Evolutionary conservation across 2,329 filamentous ascomycete species (phyloP).

Genomic region (Fusarium pininemorale): DNA sequence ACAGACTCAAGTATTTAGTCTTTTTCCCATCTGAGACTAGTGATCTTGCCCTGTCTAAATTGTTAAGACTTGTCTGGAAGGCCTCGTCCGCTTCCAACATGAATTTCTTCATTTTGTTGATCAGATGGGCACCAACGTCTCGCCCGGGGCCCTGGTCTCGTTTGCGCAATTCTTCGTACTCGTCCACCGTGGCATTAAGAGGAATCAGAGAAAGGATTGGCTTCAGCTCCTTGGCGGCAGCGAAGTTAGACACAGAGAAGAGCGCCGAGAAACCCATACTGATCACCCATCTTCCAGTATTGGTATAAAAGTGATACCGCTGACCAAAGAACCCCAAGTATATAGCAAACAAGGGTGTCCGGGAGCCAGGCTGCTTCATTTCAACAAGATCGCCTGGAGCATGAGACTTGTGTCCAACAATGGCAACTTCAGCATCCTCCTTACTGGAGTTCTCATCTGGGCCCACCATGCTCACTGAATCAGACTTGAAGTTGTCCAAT

Average conservation of each 20-base stretch:
- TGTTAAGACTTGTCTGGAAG: constrained; percentile 58
- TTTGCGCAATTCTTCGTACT: constrained; percentile 45
- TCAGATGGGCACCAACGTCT: constrained; percentile 52
- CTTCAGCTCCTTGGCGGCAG: constrained; percentile 51
- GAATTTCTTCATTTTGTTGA: constrained; percentile 60
- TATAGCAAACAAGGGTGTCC: constrained; percentile 60
- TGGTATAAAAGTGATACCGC: constrained; percentile 64
- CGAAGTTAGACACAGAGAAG: constrained; percentile 62
- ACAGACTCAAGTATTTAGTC: constrained; percentile 59
- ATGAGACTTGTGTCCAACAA: constrained; percentile 40
- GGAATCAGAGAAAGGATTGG: constrained; percentile 49
- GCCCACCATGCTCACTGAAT: constrained; percentile 37
- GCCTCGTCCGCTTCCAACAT: constrained; percentile 52
- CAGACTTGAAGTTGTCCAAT: constrained; percentile 43
- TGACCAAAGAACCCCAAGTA: constrained; percentile 62
- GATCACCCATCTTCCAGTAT: constrained; percentile 60
- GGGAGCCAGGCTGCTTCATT: constrained; percentile 51
- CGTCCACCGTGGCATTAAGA: constrained; percentile 38
- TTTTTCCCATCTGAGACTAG: constrained; percentile 50
- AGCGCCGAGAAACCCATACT: constrained; percentile 54
- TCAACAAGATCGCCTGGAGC: constrained; percentile 63
- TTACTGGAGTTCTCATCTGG: constrained; percentile 41
- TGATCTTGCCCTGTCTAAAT: constrained; percentile 57
- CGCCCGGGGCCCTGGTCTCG: constrained; percentile 56
- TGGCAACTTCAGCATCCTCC: constrained; percentile 38